Evolutionary conservation across 345 rosid species (phyloP).

Genomic region (Citrus cavaleriei): DNA sequence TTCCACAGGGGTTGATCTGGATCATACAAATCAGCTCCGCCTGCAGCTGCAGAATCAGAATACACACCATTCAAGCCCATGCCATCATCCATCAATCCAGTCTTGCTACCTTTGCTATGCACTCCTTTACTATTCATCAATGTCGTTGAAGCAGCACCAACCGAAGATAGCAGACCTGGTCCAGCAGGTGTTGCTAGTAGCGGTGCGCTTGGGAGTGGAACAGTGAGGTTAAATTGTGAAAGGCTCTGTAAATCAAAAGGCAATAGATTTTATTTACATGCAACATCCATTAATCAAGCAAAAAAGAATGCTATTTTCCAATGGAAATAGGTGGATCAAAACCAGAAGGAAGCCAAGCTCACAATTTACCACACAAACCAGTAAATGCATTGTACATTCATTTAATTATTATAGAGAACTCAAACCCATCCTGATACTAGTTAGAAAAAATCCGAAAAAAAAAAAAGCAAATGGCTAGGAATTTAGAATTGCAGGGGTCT

Average conservation of each 20-base stretch:
- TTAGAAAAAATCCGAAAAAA: neutral
- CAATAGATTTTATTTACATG: constrained; percentile 23
- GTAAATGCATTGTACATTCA: neutral
- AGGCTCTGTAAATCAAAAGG: constrained; percentile 69
- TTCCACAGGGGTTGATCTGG: constrained; percentile 99
- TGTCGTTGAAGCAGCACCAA: constrained; percentile 47
- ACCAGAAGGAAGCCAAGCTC: neutral
- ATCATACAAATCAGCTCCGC: constrained; percentile 84
- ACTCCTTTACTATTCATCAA: constrained; percentile 44
- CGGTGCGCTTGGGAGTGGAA: constrained; percentile 76
- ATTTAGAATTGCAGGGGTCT: constrained; percentile 1
- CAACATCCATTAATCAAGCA: constrained; percentile 6
- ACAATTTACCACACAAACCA: constrained; percentile 2
- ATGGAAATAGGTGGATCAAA: neutral
- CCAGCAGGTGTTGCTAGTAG: constrained; percentile 54
- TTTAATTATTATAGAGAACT: neutral
- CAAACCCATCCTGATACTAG: neutral
- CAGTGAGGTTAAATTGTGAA: constrained; percentile 97
- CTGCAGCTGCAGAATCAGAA: constrained; percentile 39
- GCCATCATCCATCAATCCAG: constrained; percentile 55
- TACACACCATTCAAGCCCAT: constrained; percentile 53
- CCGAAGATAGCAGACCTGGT: constrained; percentile 45
- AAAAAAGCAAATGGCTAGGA: neutral
- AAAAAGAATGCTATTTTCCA: neutral
- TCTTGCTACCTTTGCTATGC: constrained; percentile 41